Conservation (phyloP, 2,329 filamentous ascomycete genomes). For the Chaetomium sp. region DNA sequence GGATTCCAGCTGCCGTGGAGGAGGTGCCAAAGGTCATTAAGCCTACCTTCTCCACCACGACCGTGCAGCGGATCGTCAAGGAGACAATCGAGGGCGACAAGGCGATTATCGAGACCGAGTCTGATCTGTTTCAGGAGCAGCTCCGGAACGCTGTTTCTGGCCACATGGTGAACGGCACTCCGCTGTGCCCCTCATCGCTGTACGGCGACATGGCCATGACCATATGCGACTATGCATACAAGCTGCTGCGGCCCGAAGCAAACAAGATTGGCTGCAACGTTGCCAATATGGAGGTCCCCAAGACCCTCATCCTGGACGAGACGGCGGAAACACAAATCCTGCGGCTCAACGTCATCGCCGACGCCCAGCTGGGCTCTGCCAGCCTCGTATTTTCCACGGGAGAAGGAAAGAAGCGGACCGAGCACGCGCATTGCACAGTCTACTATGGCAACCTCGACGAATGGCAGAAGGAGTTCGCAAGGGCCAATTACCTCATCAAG, state of each 20-base stretch:
- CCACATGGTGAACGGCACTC: conserved; percentile 44
- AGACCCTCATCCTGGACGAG: conserved; percentile 57
- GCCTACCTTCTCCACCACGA: conserved; percentile 43
- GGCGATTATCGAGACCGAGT: conserved; percentile 54
- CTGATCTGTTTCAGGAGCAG: conserved; percentile 58
- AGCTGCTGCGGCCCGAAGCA: conserved; percentile 25
- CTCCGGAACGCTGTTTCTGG: conserved; percentile 54
- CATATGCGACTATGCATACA: conserved; percentile 59
- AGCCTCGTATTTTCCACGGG: conserved; percentile 54
- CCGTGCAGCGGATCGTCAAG: conserved; percentile 57
- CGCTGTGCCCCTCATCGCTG: conserved; percentile 47
- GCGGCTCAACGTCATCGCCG: conserved; percentile 52
- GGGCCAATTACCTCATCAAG: conserved; percentile 63
- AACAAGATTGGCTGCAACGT: conserved; percentile 40
- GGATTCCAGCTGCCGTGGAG: conserved; percentile 3
- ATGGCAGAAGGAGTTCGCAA: conserved; percentile 61
- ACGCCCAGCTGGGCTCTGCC: conserved; percentile 49
- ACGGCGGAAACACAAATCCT: conserved; percentile 48
- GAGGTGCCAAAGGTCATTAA: conserved; percentile 28
- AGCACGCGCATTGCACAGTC: conserved; percentile 58
- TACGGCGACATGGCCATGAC: conserved; percentile 44
- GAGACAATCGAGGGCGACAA: conserved; percentile 57
- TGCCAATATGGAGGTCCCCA: conserved; percentile 47
- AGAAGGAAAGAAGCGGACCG: conserved; percentile 50
- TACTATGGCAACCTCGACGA: conserved; percentile 53